Conservation (phyloP, 495 filamentous ascomycete species). For the Penicillium coprophilum region DNA sequence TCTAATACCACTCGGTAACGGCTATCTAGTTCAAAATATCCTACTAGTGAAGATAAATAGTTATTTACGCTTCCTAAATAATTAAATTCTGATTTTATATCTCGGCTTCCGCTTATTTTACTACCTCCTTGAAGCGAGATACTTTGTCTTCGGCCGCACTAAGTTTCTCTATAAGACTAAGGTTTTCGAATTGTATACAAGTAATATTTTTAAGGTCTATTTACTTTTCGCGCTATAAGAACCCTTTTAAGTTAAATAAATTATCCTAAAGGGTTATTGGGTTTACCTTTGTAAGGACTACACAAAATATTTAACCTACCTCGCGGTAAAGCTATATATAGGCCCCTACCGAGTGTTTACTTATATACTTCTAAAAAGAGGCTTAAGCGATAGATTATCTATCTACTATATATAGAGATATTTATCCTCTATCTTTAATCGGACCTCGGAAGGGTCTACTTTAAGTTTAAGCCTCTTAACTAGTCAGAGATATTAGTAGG, state of each 20-base stretch:
- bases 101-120: not conserved
- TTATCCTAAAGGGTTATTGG: not conserved
- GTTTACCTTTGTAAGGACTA: not conserved
- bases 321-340: conserved; percentile 1
- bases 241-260: not conserved
- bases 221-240: not conserved
- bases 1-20: conserved; percentile 7
- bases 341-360: conserved; percentile 4
- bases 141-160: not conserved
- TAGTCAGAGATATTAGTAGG: conserved; percentile 2
- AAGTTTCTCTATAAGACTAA: not conserved
- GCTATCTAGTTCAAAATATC: conserved; percentile 5
- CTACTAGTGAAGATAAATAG: conserved; percentile 6
- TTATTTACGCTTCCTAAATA: conserved; percentile 3
- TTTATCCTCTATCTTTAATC: conserved; percentile 6
- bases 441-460: conserved; percentile 3
- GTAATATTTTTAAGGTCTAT: not conserved
- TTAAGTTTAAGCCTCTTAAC: not conserved
- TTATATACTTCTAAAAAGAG: conserved; percentile 7
- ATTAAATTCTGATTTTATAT: conserved; percentile 4
- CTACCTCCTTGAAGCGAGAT: not conserved
- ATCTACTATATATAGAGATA: conserved; percentile 5
- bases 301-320: not conserved
- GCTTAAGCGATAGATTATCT: conserved; percentile 1
- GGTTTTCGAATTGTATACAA: not conserved